Conservation (phyloP, 345 rosid genomes). For the Gossypium thurberi region DNA sequence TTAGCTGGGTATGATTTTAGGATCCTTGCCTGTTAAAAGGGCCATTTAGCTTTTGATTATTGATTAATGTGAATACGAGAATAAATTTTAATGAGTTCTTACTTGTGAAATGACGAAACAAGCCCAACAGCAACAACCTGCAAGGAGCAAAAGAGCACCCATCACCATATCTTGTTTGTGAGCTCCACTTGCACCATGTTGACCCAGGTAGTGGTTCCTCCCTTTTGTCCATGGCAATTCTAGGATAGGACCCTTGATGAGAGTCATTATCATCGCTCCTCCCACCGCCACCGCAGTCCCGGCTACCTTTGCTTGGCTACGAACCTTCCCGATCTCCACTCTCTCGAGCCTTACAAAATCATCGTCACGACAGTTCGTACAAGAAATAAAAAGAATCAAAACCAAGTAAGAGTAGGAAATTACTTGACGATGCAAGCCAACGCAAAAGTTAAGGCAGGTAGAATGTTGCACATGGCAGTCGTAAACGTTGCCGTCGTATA, state of each 20-base stretch:
- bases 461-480: conserved; percentile 55
- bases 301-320: conserved; percentile 35
- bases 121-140: conserved; percentile 62
- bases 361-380: not conserved
- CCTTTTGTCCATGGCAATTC: conserved; percentile 21
- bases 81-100: conserved; percentile 1
- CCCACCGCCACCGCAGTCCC: conserved; percentile 40
- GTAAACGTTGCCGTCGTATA: conserved; percentile 69
- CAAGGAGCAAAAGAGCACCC: conserved; percentile 54
- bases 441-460: conserved; percentile 63
- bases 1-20: conserved; percentile 53
- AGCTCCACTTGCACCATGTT: not conserved
- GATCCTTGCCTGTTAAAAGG: conserved; percentile 41
- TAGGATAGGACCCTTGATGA: conserved; percentile 30
- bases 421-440: conserved; percentile 59
- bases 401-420: not conserved
- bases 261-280: conserved; percentile 52
- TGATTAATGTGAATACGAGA: not conserved
- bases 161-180: conserved; percentile 24
- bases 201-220: not conserved
- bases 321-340: conserved; percentile 21
- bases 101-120: conserved; percentile 65
- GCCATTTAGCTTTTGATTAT: not conserved
- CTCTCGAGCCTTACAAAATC: conserved; percentile 26
- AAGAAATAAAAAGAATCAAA: not conserved